Base-by-base conservation (phyloP, 2,329 filamentous ascomycete species). In the Herpotrichia juniperi region DNA sequence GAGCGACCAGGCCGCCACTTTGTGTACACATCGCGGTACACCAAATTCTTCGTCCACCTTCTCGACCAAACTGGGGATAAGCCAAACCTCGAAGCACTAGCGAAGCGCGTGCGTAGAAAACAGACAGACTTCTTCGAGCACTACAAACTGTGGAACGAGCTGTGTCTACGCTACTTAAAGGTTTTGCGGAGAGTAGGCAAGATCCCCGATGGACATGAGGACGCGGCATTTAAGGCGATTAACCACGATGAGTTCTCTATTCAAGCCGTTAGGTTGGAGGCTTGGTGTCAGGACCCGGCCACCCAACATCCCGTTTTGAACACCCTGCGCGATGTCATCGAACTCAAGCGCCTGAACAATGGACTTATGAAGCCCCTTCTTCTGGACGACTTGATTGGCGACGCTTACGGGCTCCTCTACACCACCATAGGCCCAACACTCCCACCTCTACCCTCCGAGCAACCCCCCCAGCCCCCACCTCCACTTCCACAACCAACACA, bases 301-400 rank as follows among this genome's bases (percentile, higher is more conserved):
- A 77, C 79, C 0, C 71, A 74, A 17, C 70, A 79, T 48, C 74
- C 78, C 0, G 78, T 81, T 2, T 74, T 89, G 2, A 87, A 89
- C 49, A 77, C 87, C 6, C 78, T 91, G 10, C 80, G 84, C 35
- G 87, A 90, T 57, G 82, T 84, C 1, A 78, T 87, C 22, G 88
- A 91, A 61, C 75, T 90, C 28, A 90, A 90, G 67, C 88, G 86
- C 69, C 83, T 97, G 39, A 99, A 99, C 68, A 87, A 88, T 34
- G 89, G 88, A 42, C 81, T 96, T 7, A 94, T 96, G 83, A 97
- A 96, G 73, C 84, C 88, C 0, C 84, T 86, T 0, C 81, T 87
- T 9, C 93, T 97, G 39, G 94, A 99, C 64, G 94, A 99, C 66
- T 82, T 97, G n/a, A 89, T 97, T 59, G 89, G 88, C 19, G 94